A percentile compares a stretch with the other conserved stretches of the same genome.
Evolutionary conservation across 1,284 basidiomycete species (phyloP).

Genomic region (Heliocybe sulcata): DNA sequence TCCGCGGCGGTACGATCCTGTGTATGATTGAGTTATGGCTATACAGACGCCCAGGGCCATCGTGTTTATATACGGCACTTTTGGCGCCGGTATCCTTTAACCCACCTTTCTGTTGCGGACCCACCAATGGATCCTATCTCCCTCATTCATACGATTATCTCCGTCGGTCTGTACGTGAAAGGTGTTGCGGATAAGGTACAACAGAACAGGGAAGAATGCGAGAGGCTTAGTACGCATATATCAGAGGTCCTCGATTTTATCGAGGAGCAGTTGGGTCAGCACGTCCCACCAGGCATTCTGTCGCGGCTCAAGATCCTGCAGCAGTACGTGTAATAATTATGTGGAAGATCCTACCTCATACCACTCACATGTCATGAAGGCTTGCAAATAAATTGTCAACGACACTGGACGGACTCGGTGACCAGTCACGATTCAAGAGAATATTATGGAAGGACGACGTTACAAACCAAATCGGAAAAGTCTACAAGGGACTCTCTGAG

Average conservation of each 20-base stretch:
- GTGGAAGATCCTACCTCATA: not conserved
- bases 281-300: not conserved
- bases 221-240: not conserved
- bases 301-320: not conserved
- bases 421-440: constrained; percentile 4
- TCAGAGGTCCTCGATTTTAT: not conserved
- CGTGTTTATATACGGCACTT: too few species aligned
- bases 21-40: too few species aligned
- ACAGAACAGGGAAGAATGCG: not conserved
- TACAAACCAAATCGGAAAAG: constrained; percentile 2
- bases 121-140: too few species aligned
- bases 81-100: too few species aligned
- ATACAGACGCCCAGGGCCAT: too few species aligned
- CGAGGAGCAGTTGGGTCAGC: not conserved
- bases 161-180: too few species aligned
- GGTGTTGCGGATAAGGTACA: not conserved
- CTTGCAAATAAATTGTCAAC: not conserved
- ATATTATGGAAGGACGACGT: constrained; percentile 5
- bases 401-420: not conserved
- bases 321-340: not conserved
- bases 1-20: too few species aligned
- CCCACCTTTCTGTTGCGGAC: too few species aligned
- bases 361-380: not conserved
- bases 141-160: too few species aligned
- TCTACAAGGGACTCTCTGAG: constrained; percentile 6